These are phyloP conservation scores for Hypomyces rosellus DNA, from an alignment of 2,329 filamentous ascomycete genomes.

Conservation along the genomic window DNA sequence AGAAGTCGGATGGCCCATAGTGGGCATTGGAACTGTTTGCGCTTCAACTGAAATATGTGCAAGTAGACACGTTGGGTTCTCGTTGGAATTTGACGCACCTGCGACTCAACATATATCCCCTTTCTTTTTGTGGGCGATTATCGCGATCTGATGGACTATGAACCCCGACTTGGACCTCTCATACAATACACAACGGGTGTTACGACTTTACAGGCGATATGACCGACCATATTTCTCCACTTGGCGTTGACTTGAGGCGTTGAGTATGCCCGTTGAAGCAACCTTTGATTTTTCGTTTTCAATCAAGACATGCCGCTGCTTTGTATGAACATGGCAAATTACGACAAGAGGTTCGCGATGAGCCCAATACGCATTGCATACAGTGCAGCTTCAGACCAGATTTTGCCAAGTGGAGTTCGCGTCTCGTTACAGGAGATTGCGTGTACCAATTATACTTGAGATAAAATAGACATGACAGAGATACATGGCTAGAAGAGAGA, in stretches of 20 bases:
- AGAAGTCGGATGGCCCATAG: slow-evolving; percentile 14
- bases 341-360: neutral
- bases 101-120: slow-evolving; percentile 5
- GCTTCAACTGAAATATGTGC: slow-evolving; percentile 20
- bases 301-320: no score
- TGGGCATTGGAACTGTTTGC: slow-evolving; percentile 15
- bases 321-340: no score
- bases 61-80: slow-evolving; percentile 14
- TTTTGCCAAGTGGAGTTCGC: slow-evolving; percentile 13
- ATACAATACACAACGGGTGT: slow-evolving; percentile 20
- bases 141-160: slow-evolving; percentile 15
- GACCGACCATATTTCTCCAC: slow-evolving; percentile 9
- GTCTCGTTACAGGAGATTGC: slow-evolving; percentile 21
- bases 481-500: slow-evolving; percentile 21
- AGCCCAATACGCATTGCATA: neutral
- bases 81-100: slow-evolving; percentile 13
- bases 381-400: slow-evolving; percentile 3
- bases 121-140: slow-evolving; percentile 11
- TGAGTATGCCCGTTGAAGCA: neutral
- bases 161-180: slow-evolving; percentile 17
- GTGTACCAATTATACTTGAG: slow-evolving; percentile 25
- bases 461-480: slow-evolving; percentile 23
- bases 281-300: neutral
- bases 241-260: neutral
- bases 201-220: slow-evolving; percentile 19